Evolutionary conservation across 306 rosid species (phyloP).

Genomic region (Cicer judaicum): DNA sequence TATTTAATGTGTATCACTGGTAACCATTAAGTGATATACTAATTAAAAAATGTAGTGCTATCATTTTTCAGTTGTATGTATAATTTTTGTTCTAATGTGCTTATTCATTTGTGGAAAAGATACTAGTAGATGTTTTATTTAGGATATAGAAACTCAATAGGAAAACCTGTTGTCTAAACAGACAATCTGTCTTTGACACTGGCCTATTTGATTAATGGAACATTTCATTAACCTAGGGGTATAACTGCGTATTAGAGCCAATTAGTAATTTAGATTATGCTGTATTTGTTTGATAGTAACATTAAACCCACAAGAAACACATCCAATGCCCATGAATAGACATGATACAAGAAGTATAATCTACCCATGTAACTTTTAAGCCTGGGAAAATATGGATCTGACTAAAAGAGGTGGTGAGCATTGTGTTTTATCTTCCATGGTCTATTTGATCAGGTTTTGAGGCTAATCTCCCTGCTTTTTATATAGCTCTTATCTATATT

Average conservation of each 20-base stretch:
- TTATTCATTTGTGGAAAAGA: conserved; percentile 22
- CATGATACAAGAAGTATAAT: background rate
- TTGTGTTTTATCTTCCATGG: conserved; percentile 6
- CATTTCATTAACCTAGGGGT: conserved; percentile 1
- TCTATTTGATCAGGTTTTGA: conserved; percentile 21
- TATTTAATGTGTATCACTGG: background rate
- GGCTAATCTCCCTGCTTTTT: background rate
- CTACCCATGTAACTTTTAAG: background rate
- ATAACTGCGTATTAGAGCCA: background rate
- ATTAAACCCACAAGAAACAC: conserved; percentile 7
- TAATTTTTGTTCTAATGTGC: conserved; percentile 13
- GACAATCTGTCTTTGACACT: conserved; percentile 11
- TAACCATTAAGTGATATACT: background rate
- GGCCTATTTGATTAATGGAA: conserved; percentile 31
- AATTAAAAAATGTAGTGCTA: background rate
- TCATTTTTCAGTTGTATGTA: conserved; percentile 6
- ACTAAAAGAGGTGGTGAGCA: background rate
- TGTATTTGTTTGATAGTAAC: background rate
- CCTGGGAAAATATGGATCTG: conserved; percentile 17
- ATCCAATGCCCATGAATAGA: background rate
- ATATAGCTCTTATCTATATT: background rate
- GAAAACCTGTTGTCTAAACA: background rate
- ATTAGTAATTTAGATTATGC: conserved; percentile 1
- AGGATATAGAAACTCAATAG: background rate
- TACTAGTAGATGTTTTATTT: conserved; percentile 20